phyloP scores from a whole-genome alignment of 495 filamentous ascomycete species.

The Glutinoglossum americanum region DNA sequence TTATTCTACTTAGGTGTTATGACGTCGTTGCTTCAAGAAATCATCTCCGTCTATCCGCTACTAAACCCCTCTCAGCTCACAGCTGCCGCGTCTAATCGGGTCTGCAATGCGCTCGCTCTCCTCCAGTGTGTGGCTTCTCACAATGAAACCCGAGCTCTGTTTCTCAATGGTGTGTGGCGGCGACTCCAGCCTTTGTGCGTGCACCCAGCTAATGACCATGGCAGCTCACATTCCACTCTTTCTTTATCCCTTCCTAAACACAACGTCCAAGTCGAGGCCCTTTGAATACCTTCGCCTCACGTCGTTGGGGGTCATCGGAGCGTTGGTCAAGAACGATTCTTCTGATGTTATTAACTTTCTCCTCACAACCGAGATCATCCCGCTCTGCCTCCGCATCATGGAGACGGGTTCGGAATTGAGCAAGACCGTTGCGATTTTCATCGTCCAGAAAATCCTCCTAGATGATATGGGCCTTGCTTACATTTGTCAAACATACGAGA shows the following conservation, averaged over 20 bases:
- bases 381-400: conserved; percentile 95
- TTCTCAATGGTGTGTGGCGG: conserved; percentile 64
- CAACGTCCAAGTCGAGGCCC: conserved; percentile 90
- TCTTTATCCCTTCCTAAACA: conserved; percentile 96
- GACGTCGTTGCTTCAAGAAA: conserved; percentile 92
- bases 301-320: conserved; percentile 93
- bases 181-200: not conserved
- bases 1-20: conserved; percentile 53
- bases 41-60: conserved; percentile 93
- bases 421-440: conserved; percentile 99
- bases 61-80: conserved; percentile 94
- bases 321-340: conserved; percentile 96
- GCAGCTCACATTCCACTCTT: conserved; percentile 96
- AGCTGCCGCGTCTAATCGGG: conserved; percentile 85
- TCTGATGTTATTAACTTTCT: conserved; percentile 98
- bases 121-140: conserved; percentile 96
- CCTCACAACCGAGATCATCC: conserved; percentile 95
- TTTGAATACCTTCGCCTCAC: conserved; percentile 97
- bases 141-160: conserved; percentile 83
- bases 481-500: conserved; percentile 96
- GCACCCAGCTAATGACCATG: conserved; percentile 8
- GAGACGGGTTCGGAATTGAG: conserved; percentile 96
- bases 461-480: conserved; percentile 96
- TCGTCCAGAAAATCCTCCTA: conserved; percentile 97
- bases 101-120: conserved; percentile 92